Percentiles rank a stretch among this genome's conserved stretches.
These are phyloP conservation scores for Chaetomium cochliodes DNA, from an alignment of 495 filamentous ascomycete species.

Conservation along the genomic window DNA sequence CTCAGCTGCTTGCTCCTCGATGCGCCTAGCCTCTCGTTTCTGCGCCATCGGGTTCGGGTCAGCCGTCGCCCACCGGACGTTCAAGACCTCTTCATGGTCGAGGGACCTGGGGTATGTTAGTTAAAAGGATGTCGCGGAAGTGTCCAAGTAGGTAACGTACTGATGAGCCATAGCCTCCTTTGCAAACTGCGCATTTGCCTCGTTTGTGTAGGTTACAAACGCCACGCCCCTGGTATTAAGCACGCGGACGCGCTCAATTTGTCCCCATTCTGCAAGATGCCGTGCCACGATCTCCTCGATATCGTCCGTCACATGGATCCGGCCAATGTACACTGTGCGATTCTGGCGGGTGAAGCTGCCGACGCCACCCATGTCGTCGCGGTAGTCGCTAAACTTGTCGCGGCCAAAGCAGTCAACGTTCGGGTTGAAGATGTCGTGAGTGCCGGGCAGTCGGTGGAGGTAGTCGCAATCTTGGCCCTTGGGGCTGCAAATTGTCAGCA, in stretches of 20 bases:
- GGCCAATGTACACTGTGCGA: slow-evolving; percentile 85
- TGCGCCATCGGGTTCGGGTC: slow-evolving; percentile 96
- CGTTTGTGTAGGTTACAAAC: slow-evolving; percentile 85
- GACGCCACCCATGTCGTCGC: slow-evolving; percentile 95
- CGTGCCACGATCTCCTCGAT: slow-evolving; percentile 95
- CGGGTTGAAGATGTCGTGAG: slow-evolving; percentile 81
- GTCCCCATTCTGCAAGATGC: slow-evolving; percentile 93
- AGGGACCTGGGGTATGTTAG: slow-evolving; percentile 21
- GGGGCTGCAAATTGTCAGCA: slow-evolving; percentile 52
- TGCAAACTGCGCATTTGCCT: slow-evolving; percentile 84
- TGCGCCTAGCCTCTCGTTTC: slow-evolving; percentile 80
- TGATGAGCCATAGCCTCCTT: slow-evolving; percentile 91
- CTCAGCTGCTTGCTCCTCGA: slow-evolving; percentile 98
- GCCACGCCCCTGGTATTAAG: slow-evolving; percentile 87
- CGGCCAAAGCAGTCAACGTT: slow-evolving; percentile 93
- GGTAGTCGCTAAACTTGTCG: slow-evolving; percentile 82
- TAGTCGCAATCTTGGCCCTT: slow-evolving; percentile 92
- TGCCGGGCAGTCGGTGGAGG: slow-evolving; percentile 78
- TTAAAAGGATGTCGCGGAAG: background rate
- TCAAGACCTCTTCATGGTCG: slow-evolving; percentile 87
- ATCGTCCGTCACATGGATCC: slow-evolving; percentile 95
- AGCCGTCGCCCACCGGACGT: slow-evolving; percentile 94
- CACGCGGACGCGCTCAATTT: slow-evolving; percentile 84
- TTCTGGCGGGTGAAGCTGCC: slow-evolving; percentile 90
- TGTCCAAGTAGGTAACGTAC: slow-evolving; percentile 24